phyloP scores from a whole-genome alignment of 768 basidiomycete genomes.

The Termitomyces sp. region DNA sequence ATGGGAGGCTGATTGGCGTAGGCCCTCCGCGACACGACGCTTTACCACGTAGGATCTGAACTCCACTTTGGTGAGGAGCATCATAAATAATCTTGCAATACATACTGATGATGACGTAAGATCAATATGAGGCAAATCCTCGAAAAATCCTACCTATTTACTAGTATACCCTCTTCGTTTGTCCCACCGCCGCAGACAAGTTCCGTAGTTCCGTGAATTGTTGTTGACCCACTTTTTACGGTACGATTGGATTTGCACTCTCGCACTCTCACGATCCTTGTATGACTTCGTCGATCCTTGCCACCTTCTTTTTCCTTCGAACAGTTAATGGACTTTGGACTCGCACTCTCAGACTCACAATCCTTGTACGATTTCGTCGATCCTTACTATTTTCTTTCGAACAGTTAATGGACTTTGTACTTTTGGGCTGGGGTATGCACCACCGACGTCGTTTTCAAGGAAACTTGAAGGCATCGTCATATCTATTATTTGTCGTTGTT shows the following conservation, averaged over 20 bases:
- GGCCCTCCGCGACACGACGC: conserved; percentile 15
- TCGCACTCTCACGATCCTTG: not conserved
- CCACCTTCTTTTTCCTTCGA: not conserved
- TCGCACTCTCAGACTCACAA: not conserved
- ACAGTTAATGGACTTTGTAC: not conserved
- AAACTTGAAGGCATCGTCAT: not conserved
- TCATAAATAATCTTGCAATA: not conserved
- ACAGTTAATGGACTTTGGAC: not conserved
- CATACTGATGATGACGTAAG: not conserved
- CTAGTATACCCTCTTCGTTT: no score
- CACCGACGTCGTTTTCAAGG: not conserved
- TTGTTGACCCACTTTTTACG: no score
- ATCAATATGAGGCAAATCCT: not conserved
- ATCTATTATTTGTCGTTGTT: not conserved
- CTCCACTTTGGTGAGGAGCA: not conserved
- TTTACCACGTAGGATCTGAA: conserved; percentile 21
- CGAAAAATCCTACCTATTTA: no score
- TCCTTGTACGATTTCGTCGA: not conserved
- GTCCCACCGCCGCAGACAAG: no score
- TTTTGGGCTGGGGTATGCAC: not conserved
- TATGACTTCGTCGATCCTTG: not conserved
- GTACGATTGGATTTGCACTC: no score
- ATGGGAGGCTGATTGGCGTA: conserved; percentile 43
- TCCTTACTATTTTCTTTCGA: not conserved
- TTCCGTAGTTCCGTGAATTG: no score